Evolutionary conservation across 176 grass and related monocot genomes (phyloP), one percentile per base, ranked within the genome.

Genomic region (Phragmites australis): DNA sequence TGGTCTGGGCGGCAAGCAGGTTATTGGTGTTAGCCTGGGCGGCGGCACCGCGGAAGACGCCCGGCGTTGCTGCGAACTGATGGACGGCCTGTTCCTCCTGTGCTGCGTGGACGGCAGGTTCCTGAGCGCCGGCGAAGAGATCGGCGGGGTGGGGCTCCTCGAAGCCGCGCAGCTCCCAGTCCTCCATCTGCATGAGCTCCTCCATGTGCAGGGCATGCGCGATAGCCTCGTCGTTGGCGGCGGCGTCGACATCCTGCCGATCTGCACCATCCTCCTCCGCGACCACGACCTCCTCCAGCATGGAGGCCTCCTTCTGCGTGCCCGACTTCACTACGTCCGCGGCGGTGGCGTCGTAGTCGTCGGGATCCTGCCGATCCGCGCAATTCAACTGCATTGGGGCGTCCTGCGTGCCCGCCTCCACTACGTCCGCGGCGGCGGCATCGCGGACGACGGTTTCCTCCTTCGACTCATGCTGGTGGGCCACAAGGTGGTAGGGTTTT

Each of bases 121-220:
- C 45, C 10, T 48, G 2, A 0, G 12, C 42, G 23, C 46, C 27
- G 29, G 26, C 30, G 31, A 18, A 3, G 30, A 1, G 7, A 21
- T 22, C 61, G 30, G 30, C 47, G 70, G 9, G 1, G 45, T 0
- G 45, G n/a, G 16, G 47, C 69, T n/a, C 47, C 8, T 72, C 47
- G 70, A 53, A 39, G 31, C 9, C 4, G 70, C 10, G 15, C 8
- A 55, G 5, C 30, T 55, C 11, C 49, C 10, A 6, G 27, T 13
- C 31, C 48, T 74, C 71, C 31, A 54, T 14, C 50, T 55, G 11
- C 50, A 53, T 40, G 31, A 74, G 32, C 12, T 74, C 71, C 71
- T 55, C 71, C 71, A 74, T 55, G 49, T 74, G 4, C 30, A 74
- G 6, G 29, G 49, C 49, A 1, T 54, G 49, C 71, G 71, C 50